phyloP scores from a whole-genome alignment of 2,329 filamentous ascomycete species.

The Colletotrichum tropicicola region DNA sequence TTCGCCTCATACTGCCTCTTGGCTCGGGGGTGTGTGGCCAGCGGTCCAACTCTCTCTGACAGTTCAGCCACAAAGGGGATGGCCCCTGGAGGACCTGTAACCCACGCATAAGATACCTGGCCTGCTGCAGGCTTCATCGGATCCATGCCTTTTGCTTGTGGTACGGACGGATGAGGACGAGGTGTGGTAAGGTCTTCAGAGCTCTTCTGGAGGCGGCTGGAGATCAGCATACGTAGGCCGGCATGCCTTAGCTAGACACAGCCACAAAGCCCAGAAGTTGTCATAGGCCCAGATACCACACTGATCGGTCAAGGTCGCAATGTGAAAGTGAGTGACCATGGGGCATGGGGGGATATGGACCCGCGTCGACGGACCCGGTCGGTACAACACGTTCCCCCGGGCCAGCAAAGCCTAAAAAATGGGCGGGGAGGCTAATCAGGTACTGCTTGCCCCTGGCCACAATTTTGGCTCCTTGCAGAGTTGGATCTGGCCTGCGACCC shows the following conservation, averaged over 20 bases:
- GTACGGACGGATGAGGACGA: too few relatives aligned
- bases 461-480: slow-evolving; percentile 16
- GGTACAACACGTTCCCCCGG: slow-evolving; percentile 25
- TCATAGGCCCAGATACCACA: slow-evolving; percentile 11
- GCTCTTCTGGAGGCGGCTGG: background rate
- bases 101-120: slow-evolving; percentile 14
- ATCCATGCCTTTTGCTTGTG: too few relatives aligned
- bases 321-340: background rate
- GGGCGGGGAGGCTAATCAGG: slow-evolving; percentile 12
- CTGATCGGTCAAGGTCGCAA: background rate
- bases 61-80: slow-evolving; percentile 16
- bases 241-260: slow-evolving; percentile 17
- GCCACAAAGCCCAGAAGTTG: slow-evolving; percentile 19
- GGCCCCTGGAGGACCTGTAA: slow-evolving; percentile 18
- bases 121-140: slow-evolving; percentile 18
- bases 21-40: slow-evolving; percentile 26
- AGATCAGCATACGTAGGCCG: slow-evolving; percentile 14
- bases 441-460: slow-evolving; percentile 1
- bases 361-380: slow-evolving; percentile 25
- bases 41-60: background rate
- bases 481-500: slow-evolving; percentile 9
- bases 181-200: background rate
- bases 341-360: slow-evolving; percentile 5
- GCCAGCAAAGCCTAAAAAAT: slow-evolving; percentile 27
- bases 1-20: slow-evolving; percentile 4